These are phyloP conservation scores for Candida pini DNA, from an alignment of 805 yeast genomes.

Conservation along the genomic window DNA sequence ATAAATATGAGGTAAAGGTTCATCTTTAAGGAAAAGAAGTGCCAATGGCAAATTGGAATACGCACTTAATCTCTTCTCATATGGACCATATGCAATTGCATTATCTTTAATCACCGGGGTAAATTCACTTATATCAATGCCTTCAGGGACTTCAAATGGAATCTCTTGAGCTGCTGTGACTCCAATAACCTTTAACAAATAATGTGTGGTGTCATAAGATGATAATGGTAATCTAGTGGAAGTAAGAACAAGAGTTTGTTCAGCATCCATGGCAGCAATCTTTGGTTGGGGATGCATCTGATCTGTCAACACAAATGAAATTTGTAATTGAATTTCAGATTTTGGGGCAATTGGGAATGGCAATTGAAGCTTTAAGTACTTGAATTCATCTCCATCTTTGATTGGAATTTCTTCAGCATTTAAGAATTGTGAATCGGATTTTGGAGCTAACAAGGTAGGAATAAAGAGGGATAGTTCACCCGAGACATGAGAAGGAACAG, in stretches of 20 bases:
- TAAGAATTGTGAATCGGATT: constrained; percentile 17
- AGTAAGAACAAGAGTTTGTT: constrained; percentile 53
- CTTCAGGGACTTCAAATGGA: constrained; percentile 8
- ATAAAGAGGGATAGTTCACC: constrained; percentile 22
- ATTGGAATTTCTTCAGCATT: constrained; percentile 10
- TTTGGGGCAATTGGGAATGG: constrained; percentile 68
- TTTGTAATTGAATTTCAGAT: constrained; percentile 40
- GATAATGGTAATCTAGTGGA: constrained; percentile 51
- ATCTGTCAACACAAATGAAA: constrained; percentile 44
- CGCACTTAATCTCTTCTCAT: constrained; percentile 34
- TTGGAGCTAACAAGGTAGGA: constrained; percentile 15
- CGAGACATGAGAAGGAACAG: constrained; percentile 44
- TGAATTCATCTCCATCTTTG: constrained; percentile 16
- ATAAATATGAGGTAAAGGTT: constrained; percentile 58
- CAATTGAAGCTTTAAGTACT: constrained; percentile 44
- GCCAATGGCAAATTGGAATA: constrained; percentile 44
- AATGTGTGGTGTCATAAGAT: constrained; percentile 50
- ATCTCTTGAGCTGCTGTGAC: constrained; percentile 12
- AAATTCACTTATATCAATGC: constrained; percentile 27
- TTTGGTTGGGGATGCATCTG: constrained; percentile 59
- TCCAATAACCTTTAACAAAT: constrained; percentile 13
- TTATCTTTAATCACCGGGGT: constrained; percentile 29
- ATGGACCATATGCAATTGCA: constrained; percentile 53
- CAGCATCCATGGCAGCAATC: constrained; percentile 49
- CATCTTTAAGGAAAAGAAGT: constrained; percentile 56